These are phyloP conservation scores for Komagataella ulmi DNA, from an alignment of 805 yeast genomes.

Conservation along the genomic window DNA sequence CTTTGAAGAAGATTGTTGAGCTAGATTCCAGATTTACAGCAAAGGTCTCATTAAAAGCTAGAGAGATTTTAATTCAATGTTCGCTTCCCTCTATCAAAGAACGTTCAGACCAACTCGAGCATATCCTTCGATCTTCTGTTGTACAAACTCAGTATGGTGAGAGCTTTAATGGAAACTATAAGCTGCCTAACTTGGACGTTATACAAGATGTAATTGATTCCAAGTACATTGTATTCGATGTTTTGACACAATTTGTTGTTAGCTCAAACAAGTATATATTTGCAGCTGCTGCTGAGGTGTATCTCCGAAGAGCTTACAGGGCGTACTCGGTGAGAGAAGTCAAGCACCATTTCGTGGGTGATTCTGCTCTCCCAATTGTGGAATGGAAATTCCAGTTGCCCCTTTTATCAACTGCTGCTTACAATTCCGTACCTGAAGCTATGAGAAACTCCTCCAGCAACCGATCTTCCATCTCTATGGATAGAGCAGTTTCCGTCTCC, in stretches of 20 bases:
- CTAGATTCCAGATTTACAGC: slow-evolving; percentile 85
- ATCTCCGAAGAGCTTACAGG: slow-evolving; percentile 91
- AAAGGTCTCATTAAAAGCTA: slow-evolving; percentile 87
- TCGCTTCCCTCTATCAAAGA: slow-evolving; percentile 93
- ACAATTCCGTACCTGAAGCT: slow-evolving; percentile 49
- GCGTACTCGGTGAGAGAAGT: slow-evolving; percentile 84
- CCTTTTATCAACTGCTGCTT: slow-evolving; percentile 54
- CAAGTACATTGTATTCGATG: slow-evolving; percentile 92
- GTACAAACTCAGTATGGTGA: slow-evolving; percentile 86
- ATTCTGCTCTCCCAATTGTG: slow-evolving; percentile 44
- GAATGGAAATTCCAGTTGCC: slow-evolving; percentile 88
- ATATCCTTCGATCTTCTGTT: slow-evolving; percentile 69
- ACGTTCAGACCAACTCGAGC: slow-evolving; percentile 95
- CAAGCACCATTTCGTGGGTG: slow-evolving; percentile 39
- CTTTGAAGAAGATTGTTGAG: slow-evolving; percentile 71
- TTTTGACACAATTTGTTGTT: slow-evolving; percentile 79
- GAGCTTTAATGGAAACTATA: slow-evolving; percentile 52
- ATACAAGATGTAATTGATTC: slow-evolving; percentile 92
- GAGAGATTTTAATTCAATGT: slow-evolving; percentile 93
- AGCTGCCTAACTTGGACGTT: slow-evolving; percentile 68
- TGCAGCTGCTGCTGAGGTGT: slow-evolving; percentile 94
- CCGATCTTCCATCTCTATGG: slow-evolving; percentile 27
- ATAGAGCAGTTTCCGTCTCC: slow-evolving; percentile 85
- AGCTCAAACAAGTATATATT: slow-evolving; percentile 80
- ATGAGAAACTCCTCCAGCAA: slow-evolving; percentile 22